Base-by-base conservation (phyloP, 2,329 filamentous ascomycete genomes). In the Ceratocystis variospora region DNA sequence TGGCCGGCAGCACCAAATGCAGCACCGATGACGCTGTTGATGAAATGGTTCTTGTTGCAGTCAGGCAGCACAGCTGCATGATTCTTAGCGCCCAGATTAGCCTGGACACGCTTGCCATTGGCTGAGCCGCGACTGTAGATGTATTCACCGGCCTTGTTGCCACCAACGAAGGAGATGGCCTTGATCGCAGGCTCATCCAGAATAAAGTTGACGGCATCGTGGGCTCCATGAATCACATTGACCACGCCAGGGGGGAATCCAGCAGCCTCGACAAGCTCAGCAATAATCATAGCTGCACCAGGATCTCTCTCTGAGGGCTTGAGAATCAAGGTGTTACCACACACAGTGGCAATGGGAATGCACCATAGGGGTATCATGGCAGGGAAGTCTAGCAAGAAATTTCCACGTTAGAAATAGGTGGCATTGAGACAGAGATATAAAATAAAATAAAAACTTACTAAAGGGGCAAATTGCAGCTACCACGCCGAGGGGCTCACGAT, bases 351-450 rank as follows among this genome's bases (percentile, higher is more conserved):
- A 71, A 94, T 88, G 48, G 89, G 90, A 69, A 95, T 91, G 68
- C 84, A 90, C 89, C 89, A 95, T n/a, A 95, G 81, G 2, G 89
- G 90, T 75, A 95, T 94, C 89, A 95, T 95, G 71, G 89, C 89
- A 55, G 89, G 89, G 78, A 94, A 94, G 80, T 94, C 87, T 89
- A 68, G n/a, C 50, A 15, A 15, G 1, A 41, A 41, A 41, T 12
- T 41, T 41, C 37, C 12, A 2, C 37, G 37, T 41, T 41, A 41
- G 37, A 41, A 41, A 41, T 41, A 41, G 10, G 12, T 5, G 37
- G 37, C 10, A 41, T 15, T 41, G 12, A 25, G 50, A 44, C 17
- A 25, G 17, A 1, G 1, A 37, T 3, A n/a, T n/a, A 33, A 2
- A 59, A 59, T 12, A 55, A 31, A 31, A 15, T 3, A 55, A n/a